Evolutionary conservation across 2,329 filamentous ascomycete species (phyloP).

Genomic region (Orbilia oligospora): DNA sequence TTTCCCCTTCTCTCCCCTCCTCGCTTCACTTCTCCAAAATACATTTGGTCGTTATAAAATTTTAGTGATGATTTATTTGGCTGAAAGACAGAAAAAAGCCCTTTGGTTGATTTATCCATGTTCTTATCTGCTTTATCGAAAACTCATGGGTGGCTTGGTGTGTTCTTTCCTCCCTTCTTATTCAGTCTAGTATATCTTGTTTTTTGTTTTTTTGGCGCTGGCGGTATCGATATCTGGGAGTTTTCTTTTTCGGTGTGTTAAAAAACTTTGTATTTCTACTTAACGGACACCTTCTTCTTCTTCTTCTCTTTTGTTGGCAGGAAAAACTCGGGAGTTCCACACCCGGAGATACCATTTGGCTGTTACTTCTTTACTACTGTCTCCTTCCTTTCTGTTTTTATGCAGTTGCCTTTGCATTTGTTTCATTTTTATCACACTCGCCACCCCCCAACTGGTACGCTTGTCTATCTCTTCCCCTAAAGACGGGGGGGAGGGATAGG

Average conservation of each 20-base stretch:
- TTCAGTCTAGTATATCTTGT: slow-evolving; percentile 23
- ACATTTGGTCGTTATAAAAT: slow-evolving; percentile 41
- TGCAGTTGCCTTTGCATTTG: slow-evolving; percentile 17
- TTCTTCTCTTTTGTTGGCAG: slow-evolving; percentile 28
- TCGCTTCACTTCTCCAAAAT: slow-evolving; percentile 32
- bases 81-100: slow-evolving; percentile 20
- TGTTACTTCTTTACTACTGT: slow-evolving; percentile 17
- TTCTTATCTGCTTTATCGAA: slow-evolving; percentile 26
- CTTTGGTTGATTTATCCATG: slow-evolving; percentile 42
- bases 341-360: slow-evolving; percentile 23
- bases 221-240: slow-evolving; percentile 35
- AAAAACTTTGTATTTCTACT: slow-evolving; percentile 33
- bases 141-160: slow-evolving; percentile 48
- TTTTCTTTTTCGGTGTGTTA: slow-evolving; percentile 46
- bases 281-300: slow-evolving; percentile 1
- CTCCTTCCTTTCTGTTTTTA: neutral
- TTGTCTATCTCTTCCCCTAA: slow-evolving; percentile 28
- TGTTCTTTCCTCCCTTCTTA: slow-evolving; percentile 19
- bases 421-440: slow-evolving; percentile 6
- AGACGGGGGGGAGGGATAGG: slow-evolving; percentile 7
- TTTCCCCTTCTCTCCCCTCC: slow-evolving; percentile 32
- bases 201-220: slow-evolving; percentile 25
- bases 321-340: slow-evolving; percentile 30
- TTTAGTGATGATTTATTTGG: slow-evolving; percentile 25
- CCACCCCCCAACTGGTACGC: slow-evolving; percentile 24